Evolutionary conservation across 2,329 filamentous ascomycete genomes (phyloP).

Genomic region (Xylogone sp.): DNA sequence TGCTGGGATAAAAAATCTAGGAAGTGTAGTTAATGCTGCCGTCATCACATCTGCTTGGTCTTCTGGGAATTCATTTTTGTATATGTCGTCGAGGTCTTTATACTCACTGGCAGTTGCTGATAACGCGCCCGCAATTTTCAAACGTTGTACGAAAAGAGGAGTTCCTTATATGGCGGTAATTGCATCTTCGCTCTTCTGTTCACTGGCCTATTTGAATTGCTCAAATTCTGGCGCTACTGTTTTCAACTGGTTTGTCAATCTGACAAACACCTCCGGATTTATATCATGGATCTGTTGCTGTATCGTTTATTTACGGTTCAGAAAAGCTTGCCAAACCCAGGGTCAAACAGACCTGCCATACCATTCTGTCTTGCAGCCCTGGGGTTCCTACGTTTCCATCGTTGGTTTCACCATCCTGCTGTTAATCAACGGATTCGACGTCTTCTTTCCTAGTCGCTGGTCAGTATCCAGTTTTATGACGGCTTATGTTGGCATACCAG

Average conservation of each 20-base stretch:
- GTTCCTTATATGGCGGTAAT: slow-evolving; percentile 46
- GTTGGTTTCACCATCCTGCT: slow-evolving; percentile 47
- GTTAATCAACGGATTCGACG: slow-evolving; percentile 61
- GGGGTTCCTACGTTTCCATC: slow-evolving; percentile 50
- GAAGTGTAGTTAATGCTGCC: slow-evolving; percentile 51
- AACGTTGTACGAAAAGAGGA: slow-evolving; percentile 44
- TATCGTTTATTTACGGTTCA: slow-evolving; percentile 56
- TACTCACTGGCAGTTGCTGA: slow-evolving; percentile 49
- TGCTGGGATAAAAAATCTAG: slow-evolving; percentile 44
- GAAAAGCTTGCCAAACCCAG: slow-evolving; percentile 42
- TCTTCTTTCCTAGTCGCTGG: slow-evolving; percentile 59
- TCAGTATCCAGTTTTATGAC: slow-evolving; percentile 54
- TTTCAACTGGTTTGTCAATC: slow-evolving; percentile 53
- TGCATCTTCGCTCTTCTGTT: slow-evolving; percentile 37
- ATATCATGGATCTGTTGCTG: slow-evolving; percentile 52
- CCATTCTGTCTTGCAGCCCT: slow-evolving; percentile 51
- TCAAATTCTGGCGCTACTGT: slow-evolving; percentile 40
- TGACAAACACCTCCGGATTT: slow-evolving; percentile 49
- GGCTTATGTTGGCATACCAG: slow-evolving; percentile 61
- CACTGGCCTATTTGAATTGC: slow-evolving; percentile 45
- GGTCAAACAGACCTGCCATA: slow-evolving; percentile 44
- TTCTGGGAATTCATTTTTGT: slow-evolving; percentile 51
- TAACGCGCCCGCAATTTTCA: slow-evolving; percentile 47
- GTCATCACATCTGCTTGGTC: slow-evolving; percentile 53
- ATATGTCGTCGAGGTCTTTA: slow-evolving; percentile 46